These are phyloP conservation scores for Ogataea pignaliae DNA, from an alignment of 805 yeast species.

Conservation along the genomic window DNA sequence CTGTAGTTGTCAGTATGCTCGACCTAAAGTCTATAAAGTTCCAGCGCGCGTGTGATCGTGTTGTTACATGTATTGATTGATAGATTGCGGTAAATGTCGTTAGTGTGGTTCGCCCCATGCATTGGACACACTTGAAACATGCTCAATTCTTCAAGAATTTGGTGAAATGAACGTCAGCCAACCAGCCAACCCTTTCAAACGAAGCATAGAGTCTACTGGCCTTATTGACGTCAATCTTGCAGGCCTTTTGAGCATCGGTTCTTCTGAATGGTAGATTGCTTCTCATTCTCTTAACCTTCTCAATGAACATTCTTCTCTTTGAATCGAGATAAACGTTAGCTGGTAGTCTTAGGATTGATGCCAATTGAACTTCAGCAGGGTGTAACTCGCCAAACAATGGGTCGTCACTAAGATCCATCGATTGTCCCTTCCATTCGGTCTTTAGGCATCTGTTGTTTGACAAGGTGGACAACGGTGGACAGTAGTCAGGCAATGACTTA, in stretches of 20 bases:
- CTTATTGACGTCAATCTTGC: conserved; percentile 94
- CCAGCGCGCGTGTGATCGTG: too few relatives aligned
- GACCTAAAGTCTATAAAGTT: too few relatives aligned
- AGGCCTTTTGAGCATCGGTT: conserved; percentile 97
- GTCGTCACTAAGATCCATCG: conserved; percentile 83
- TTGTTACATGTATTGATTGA: too few relatives aligned
- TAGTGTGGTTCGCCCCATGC: too few relatives aligned
- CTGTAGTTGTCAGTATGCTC: too few relatives aligned
- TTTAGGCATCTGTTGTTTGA: conserved; percentile 71
- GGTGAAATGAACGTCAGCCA: conserved; percentile 66
- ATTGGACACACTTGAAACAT: too few relatives aligned
- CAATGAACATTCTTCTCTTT: conserved; percentile 80
- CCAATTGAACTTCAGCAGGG: conserved; percentile 85
- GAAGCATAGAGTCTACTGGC: conserved; percentile 89
- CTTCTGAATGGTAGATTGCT: conserved; percentile 80
- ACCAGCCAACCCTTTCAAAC: conserved; percentile 89
- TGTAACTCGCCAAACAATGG: conserved; percentile 71
- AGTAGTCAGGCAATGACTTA: conserved; percentile 73
- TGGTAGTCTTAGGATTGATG: conserved; percentile 86
- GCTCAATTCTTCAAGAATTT: conserved; percentile 12
- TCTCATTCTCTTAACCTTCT: conserved; percentile 74
- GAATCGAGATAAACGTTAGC: conserved; percentile 77
- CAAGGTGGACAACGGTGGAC: conserved; percentile 64
- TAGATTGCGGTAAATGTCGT: too few relatives aligned
- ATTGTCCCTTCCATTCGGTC: conserved; percentile 98